Evolutionary conservation across 305 asterid species (phyloP), one percentile per base, ranked within the genome.

Genomic region (Fraxinus albicans): DNA sequence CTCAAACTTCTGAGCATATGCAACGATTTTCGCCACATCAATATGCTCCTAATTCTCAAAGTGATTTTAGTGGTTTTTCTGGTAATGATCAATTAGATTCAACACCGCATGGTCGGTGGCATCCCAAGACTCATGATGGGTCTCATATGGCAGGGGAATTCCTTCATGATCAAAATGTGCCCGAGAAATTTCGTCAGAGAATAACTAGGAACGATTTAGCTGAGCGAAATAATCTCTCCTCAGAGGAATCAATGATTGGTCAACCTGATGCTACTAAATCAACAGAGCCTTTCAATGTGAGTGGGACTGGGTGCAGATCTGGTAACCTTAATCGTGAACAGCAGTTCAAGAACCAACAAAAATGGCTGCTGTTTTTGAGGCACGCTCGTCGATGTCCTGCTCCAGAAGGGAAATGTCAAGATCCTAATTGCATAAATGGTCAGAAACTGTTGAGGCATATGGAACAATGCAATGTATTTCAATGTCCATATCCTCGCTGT

Each of bases 381-480:
- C 99, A 97, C 89, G 99, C 99, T 80, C 95, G 97, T 40, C 83
- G 93, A 60, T 97, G 99, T 88, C 89, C 94, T 76, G 90, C 90
- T 86, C 90, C 93, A 73, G 91, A 85, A 83, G 99, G 98, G 87
- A 94, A 90, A 88, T 97, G 99, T 88, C 63, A 53, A 53, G 99
- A 95, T 76, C 73, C 86, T 69, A 50, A 91, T 89, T 97, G 98
- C 91, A 81, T 90, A 79, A 72, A 77, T 3, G 95, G 77, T 81
- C 99, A 97, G 85, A 88, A 85, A 79, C 91, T 97, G n/a, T 84
- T 91, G 91, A 92, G 85, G 80, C 99, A 97, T 89, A 87, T 92
- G 89, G 88, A 90, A 69, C 79, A 78, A 36, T 97, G 98, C 90
- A 89, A 85, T 84, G 85, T 80, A 25, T 80, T 86, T 82, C 89